These are phyloP conservation scores for Glarea lozoyensis DNA, from an alignment of 495 filamentous ascomycete species.

Conservation along the genomic window DNA sequence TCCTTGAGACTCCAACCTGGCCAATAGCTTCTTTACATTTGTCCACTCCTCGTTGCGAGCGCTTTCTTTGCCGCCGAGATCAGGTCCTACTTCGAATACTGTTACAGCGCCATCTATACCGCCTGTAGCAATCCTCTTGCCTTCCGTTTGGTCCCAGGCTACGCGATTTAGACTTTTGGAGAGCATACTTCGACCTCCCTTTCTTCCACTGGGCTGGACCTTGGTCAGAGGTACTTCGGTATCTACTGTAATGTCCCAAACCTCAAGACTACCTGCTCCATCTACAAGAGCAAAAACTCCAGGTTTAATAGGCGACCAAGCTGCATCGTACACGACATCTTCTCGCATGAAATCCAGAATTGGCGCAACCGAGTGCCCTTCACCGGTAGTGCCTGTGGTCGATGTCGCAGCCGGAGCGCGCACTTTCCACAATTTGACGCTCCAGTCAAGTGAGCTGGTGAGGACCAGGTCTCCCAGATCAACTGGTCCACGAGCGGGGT, in stretches of 20 bases:
- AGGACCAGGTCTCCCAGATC: slow-evolving; percentile 95
- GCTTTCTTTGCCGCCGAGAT: slow-evolving; percentile 69
- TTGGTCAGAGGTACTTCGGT: slow-evolving; percentile 82
- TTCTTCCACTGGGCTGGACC: slow-evolving; percentile 54
- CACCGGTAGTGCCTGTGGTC: slow-evolving; percentile 35
- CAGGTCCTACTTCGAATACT: slow-evolving; percentile 87
- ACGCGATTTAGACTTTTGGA: slow-evolving; percentile 83
- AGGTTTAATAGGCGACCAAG: slow-evolving; percentile 86
- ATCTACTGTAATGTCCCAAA: slow-evolving; percentile 92
- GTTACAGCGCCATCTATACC: slow-evolving; percentile 84
- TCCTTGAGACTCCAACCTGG: slow-evolving; percentile 45
- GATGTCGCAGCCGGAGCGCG: slow-evolving; percentile 64
- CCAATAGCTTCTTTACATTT: slow-evolving; percentile 76
- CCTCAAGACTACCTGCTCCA: slow-evolving; percentile 82
- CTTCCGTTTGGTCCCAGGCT: slow-evolving; percentile 86
- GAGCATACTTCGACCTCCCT: slow-evolving; percentile 48
- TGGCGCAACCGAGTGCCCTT: slow-evolving; percentile 47
- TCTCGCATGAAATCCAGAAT: slow-evolving; percentile 85
- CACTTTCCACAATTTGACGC: slow-evolving; percentile 92
- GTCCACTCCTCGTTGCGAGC: slow-evolving; percentile 84
- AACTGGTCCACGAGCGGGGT: slow-evolving; percentile 80
- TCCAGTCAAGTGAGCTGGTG: slow-evolving; percentile 85
- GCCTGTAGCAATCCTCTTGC: slow-evolving; percentile 75
- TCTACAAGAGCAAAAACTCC: slow-evolving; percentile 92
- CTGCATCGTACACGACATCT: slow-evolving; percentile 91